Evolutionary conservation across 208 protist genomes (phyloP).

Genomic region (Angomonas deanei): DNA sequence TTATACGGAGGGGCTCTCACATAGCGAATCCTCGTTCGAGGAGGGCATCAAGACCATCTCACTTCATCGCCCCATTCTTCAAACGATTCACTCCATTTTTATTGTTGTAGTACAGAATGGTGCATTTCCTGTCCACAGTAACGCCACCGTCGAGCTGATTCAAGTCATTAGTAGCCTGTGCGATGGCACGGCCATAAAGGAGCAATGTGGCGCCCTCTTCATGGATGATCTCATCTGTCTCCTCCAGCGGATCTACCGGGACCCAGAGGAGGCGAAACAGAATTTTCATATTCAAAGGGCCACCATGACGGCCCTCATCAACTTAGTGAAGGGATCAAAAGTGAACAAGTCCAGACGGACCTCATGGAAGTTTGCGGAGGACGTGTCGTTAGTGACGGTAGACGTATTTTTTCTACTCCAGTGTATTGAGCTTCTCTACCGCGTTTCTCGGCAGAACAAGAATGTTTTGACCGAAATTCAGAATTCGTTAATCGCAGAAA

Average conservation of each 20-base stretch:
- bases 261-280: conserved; percentile 32
- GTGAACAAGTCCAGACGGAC: conserved; percentile 75
- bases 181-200: conserved; percentile 76
- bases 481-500: conserved; percentile 33
- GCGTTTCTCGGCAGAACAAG: conserved; percentile 71
- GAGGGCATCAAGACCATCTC: conserved; percentile 67
- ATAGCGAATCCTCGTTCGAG: conserved; percentile 61
- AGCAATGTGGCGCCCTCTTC: conserved; percentile 67
- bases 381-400: conserved; percentile 55
- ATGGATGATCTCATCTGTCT: conserved; percentile 58
- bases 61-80: conserved; percentile 47
- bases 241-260: conserved; percentile 53
- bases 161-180: conserved; percentile 77
- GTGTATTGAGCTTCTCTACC: conserved; percentile 88
- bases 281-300: conserved; percentile 69
- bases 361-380: conserved; percentile 73
- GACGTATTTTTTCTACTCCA: conserved; percentile 91
- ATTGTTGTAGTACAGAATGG: conserved; percentile 46
- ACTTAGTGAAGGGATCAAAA: conserved; percentile 86
- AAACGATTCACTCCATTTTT: conserved; percentile 70
- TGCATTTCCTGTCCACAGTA: conserved; percentile 56
- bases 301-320: conserved; percentile 80
- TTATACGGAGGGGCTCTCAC: conserved; percentile 74
- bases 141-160: conserved; percentile 67
- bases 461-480: conserved; percentile 38